Percentiles rank a stretch among this genome's conserved stretches.
phyloP scores from a whole-genome alignment of 306 rosid genomes.

The Rosa lucieae region DNA sequence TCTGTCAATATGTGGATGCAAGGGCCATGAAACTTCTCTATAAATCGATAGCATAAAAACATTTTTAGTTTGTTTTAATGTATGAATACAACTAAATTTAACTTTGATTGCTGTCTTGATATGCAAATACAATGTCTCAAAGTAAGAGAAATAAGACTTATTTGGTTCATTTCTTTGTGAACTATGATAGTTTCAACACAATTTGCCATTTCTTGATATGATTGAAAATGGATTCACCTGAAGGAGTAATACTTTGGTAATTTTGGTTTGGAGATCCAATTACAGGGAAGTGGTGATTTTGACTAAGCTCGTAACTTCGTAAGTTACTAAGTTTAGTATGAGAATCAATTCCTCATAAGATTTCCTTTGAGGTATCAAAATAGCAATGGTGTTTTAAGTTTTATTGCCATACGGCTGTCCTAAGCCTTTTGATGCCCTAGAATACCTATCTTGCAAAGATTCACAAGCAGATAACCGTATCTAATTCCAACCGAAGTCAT shows the following conservation, averaged over 20 bases:
- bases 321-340: too few species aligned
- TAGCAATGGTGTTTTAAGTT: too few species aligned
- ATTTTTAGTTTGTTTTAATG: neutral
- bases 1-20: neutral
- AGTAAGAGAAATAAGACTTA: neutral
- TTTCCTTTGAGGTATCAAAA: too few species aligned
- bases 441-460: neutral
- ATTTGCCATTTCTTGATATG: too few species aligned
- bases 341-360: too few species aligned
- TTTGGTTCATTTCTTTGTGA: neutral
- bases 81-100: neutral
- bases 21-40: neutral
- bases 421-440: neutral
- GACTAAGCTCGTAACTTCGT: too few species aligned
- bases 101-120: neutral
- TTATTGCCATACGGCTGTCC: too few species aligned
- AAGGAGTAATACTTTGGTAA: too few species aligned
- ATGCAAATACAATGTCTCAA: neutral
- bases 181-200: too few species aligned
- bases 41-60: neutral
- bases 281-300: too few species aligned
- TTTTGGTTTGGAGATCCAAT: too few species aligned
- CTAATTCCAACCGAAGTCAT: neutral
- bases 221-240: too few species aligned
- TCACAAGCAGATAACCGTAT: neutral